Base-by-base conservation (phyloP, 2,329 filamentous ascomycete species). In the Fusarium chlamydosporum region DNA sequence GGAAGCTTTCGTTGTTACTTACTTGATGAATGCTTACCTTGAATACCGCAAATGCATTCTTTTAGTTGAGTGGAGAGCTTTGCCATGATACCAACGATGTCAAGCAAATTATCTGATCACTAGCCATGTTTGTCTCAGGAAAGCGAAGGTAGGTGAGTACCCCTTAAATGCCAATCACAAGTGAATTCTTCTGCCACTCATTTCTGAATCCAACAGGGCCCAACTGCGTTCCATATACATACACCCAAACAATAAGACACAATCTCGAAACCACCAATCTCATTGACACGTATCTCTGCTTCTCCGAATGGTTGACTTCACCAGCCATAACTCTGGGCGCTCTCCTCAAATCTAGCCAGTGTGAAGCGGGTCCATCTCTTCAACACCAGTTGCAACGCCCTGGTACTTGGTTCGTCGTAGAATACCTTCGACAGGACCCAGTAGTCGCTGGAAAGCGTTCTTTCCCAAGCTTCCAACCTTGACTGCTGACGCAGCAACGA, bases 381-480 rank as follows among this genome's bases (percentile, higher is more conserved):
- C 88, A 9, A 90, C 88, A 7, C 88, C 87, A 23, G 85, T 84
- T 78, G 84, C 86, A 72, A 88, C 84, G 27, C 84, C 85, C 63
- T 85, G 82, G 71, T 90, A 90, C 76, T 85, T 84, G 46, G 87
- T 93, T 76, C 96, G 88, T 79, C 96, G 87, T 92, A 99, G 93
- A 77, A 98, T 96, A 65, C 93, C 91, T 80, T 97, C 94, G 29
- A 98, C 94, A 1, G 95, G 94, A 3, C 96, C 96, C 34, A 99
- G 84, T 74, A 99, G 83, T 72, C 96, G 87, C 83, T 97, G 95
- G 82, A 99, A 99, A 7, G 95, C 96, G 74, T 93, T 93, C 81
- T 97, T 97, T 71, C 94, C 94, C 47, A 99, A 84, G 48, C 91
- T 93, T 6, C 95, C 96, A 51, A 98, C 93, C 83, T 97, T 98